A percentile compares a stretch with the other conserved stretches of the same genome.
Conservation (phyloP, 2,329 filamentous ascomycete genomes). For the Seiridium unicorne region DNA sequence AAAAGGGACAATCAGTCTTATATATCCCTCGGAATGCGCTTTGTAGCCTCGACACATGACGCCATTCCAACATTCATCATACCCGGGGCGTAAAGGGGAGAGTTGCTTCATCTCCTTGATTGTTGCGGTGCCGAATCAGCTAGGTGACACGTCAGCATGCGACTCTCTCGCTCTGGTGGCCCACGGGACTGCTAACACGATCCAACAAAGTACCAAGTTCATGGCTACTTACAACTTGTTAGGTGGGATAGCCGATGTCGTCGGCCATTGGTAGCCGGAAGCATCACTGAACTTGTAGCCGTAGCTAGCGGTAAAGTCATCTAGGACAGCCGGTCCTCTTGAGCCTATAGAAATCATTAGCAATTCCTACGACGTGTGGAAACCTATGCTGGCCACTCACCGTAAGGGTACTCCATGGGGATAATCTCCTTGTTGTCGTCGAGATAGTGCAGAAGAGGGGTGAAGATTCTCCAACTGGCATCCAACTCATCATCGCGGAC, state of each 20-base stretch:
- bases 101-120: not conserved
- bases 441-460: conserved; percentile 93
- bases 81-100: not conserved
- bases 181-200: conserved; percentile 21
- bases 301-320: conserved; percentile 97
- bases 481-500: conserved; percentile 96
- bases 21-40: conserved; percentile 1
- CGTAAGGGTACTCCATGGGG: conserved; percentile 99
- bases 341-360: conserved; percentile 61
- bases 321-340: conserved; percentile 90
- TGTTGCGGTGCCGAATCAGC: not conserved
- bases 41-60: not conserved
- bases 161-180: not conserved
- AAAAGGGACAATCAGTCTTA: not conserved
- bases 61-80: not conserved
- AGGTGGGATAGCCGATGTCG: conserved; percentile 63
- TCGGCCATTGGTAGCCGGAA: conserved; percentile 92
- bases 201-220: conserved; percentile 18
- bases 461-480: conserved; percentile 98
- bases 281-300: conserved; percentile 99
- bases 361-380: not conserved
- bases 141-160: not conserved
- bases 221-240: conserved; percentile 74
- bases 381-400: conserved; percentile 49
- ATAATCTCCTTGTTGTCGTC: conserved; percentile 99